Evolutionary conservation across 176 grass and related monocot genomes (phyloP), one percentile per base, ranked within the genome.

Genomic region (Dendrocalamus sinicus): DNA sequence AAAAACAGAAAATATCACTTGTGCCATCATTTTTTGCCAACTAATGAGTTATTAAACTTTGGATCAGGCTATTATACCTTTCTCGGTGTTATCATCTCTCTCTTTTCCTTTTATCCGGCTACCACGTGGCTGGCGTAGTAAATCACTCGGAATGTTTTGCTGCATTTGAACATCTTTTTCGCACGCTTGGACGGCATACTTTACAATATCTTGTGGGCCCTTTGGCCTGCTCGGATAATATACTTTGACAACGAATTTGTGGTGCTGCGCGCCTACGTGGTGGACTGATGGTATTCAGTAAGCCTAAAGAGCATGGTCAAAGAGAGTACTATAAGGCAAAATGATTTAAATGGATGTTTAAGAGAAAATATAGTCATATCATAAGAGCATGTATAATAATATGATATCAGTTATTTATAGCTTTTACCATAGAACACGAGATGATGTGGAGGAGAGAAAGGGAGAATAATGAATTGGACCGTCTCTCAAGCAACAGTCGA

Each of bases 131-230:
- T 9, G 24, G 61, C n/a, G 17, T 45, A 39, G 63, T 3, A 35
- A 75, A 77, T 78, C 65, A 73, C 59, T 63, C 50, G 32, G 66
- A 73, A 78, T 59, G 73, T n/a, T 73, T 45, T 64, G 57, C 41
- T 12, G 23, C 48, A 70, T 62, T 78, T 17, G 11, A 28, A 39
- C 15, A 73, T 3, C 53, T 54, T 72, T 63, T 40, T 52, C 72
- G 48, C 35, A 12, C 17, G 9, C 32, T 47, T 78, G 40, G 37
- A 44, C 86, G 40, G 20, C 75, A 79, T 87, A 83, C 51, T 83
- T 60, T 73, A 83, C 20, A 78, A 73, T 90, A 78, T 86, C 89
- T 48, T 73, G 79, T 78, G 79, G 64, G 6, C 13, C 84, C 69
- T 67, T 63, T 59, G 28, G 79, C 3, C 20, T 47, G 67, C 15